Percentiles rank a stretch among this genome's conserved stretches.
These are phyloP conservation scores for Epichloe aotearoae DNA, from an alignment of 2,329 filamentous ascomycete species.

Conservation along the genomic window DNA sequence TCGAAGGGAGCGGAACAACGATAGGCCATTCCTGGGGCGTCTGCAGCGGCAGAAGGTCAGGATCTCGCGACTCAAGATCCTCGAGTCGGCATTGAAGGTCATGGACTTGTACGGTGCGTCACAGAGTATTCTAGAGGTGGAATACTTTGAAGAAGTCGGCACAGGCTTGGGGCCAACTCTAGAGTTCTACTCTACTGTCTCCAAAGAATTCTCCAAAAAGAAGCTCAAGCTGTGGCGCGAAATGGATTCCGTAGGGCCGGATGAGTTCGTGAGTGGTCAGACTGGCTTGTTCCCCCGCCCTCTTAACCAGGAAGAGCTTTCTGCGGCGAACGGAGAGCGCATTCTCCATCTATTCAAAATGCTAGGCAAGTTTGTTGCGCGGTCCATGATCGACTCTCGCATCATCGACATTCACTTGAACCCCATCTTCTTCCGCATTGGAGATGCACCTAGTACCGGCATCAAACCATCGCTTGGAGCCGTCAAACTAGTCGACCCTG, in stretches of 20 bases:
- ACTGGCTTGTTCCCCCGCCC: conserved; percentile 91
- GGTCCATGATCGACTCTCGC: conserved; percentile 94
- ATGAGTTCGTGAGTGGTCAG: conserved; percentile 74
- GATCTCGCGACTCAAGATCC: conserved; percentile 84
- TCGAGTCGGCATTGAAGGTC: conserved; percentile 94
- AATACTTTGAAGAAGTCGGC: conserved; percentile 97
- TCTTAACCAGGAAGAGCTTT: conserved; percentile 64
- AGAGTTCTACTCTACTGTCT: conserved; percentile 96
- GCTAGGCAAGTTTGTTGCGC: conserved; percentile 91
- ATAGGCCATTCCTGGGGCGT: conserved; percentile 79
- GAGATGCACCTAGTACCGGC: conserved; percentile 46
- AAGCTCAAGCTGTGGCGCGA: conserved; percentile 96
- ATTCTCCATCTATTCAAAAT: conserved; percentile 82
- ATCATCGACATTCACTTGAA: conserved; percentile 98
- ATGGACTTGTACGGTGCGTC: conserved; percentile 98
- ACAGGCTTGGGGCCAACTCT: conserved; percentile 90
- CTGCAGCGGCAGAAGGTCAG: conserved; percentile 96
- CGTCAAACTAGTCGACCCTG: conserved; percentile 77
- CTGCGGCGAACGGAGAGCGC: conserved; percentile 69
- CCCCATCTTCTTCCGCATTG: conserved; percentile 92
- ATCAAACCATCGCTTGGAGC: conserved; percentile 78
- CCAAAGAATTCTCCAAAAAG: conserved; percentile 93
- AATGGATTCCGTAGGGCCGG: conserved; percentile 57
- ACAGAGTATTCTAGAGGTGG: conserved; percentile 88
- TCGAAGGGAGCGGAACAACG: conserved; percentile 73